These are phyloP conservation scores for Fremontodendron californicum DNA, from an alignment of 345 rosid species.

Conservation along the genomic window DNA sequence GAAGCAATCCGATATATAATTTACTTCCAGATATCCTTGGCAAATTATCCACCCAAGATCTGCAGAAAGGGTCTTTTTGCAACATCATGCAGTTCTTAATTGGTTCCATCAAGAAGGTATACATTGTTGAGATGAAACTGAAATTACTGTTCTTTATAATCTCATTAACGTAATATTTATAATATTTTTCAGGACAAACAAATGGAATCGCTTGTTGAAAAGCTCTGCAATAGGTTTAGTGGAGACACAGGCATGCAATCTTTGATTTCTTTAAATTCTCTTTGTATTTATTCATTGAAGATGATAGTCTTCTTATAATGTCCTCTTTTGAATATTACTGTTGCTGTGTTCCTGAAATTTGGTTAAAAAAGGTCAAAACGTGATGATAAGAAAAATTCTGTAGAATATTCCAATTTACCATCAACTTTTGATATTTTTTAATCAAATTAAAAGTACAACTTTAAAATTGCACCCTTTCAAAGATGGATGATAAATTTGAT, in stretches of 20 bases:
- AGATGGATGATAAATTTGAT: neutral
- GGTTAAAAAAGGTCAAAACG: neutral
- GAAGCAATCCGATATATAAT: constrained; percentile 94
- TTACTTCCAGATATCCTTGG: constrained; percentile 96
- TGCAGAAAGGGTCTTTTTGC: constrained; percentile 74
- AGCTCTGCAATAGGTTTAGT: constrained; percentile 92
- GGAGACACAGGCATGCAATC: constrained; percentile 72
- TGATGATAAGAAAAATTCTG: neutral
- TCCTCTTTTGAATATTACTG: neutral
- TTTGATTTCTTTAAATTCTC: neutral
- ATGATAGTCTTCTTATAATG: neutral
- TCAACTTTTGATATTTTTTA: neutral
- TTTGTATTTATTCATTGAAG: constrained; percentile 4
- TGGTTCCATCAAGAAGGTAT: constrained; percentile 91
- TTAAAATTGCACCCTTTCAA: neutral
- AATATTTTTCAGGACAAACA: constrained; percentile 72
- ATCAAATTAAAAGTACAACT: neutral
- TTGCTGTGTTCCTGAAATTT: neutral
- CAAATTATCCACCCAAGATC: constrained; percentile 64
- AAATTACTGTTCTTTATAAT: constrained; percentile 1
- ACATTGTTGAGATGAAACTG: constrained; percentile 13
- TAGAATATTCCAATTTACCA: neutral
- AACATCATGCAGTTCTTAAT: constrained; percentile 95
- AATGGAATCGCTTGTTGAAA: constrained; percentile 97
- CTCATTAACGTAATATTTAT: constrained; percentile 8